Percentiles rank a stretch among this genome's conserved stretches.
phyloP scores from a whole-genome alignment of 176 grass and related monocot genomes.

The Tuctoria greenei region DNA sequence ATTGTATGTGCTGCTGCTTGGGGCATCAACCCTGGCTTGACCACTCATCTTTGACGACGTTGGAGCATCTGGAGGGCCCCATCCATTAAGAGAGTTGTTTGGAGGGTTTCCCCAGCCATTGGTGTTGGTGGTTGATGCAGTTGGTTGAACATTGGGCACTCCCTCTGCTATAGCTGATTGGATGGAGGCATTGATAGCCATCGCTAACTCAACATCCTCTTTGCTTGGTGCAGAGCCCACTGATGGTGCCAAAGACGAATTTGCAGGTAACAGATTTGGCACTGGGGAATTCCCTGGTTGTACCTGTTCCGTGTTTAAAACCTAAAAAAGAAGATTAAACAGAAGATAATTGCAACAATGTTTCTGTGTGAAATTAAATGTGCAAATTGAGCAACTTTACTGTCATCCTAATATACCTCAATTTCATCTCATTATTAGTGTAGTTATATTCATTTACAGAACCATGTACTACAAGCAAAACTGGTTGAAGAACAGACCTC shows the following conservation, averaged over 20 bases:
- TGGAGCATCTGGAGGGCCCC: conserved; percentile 40
- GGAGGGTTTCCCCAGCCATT: conserved; percentile 52
- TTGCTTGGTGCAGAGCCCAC: conserved; percentile 36
- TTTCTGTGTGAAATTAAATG: not conserved
- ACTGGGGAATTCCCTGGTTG: conserved; percentile 28
- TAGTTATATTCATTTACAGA: not conserved
- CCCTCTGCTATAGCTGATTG: conserved; percentile 84
- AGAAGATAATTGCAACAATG: conserved; percentile 10
- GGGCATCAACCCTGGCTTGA: conserved; percentile 30
- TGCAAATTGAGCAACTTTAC: not conserved
- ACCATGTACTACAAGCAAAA: not conserved
- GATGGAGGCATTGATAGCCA: conserved; percentile 93
- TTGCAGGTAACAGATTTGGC: conserved; percentile 32
- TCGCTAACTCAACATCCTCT: conserved; percentile 77
- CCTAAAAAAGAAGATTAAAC: conserved; percentile 35
- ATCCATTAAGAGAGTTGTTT: conserved; percentile 65
- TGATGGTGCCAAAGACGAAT: conserved; percentile 36
- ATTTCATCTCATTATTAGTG: not conserved
- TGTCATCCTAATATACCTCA: not conserved
- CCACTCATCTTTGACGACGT: conserved; percentile 41
- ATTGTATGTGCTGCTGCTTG: conserved; percentile 65
- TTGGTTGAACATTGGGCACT: conserved; percentile 60
- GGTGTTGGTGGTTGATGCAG: conserved; percentile 27
- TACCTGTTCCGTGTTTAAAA: conserved; percentile 36
- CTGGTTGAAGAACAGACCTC: not conserved